Percentiles rank a stretch among this genome's conserved stretches.
These are phyloP conservation scores for Tricholoma furcatifolium DNA, from an alignment of 768 basidiomycete genomes.

Conservation along the genomic window DNA sequence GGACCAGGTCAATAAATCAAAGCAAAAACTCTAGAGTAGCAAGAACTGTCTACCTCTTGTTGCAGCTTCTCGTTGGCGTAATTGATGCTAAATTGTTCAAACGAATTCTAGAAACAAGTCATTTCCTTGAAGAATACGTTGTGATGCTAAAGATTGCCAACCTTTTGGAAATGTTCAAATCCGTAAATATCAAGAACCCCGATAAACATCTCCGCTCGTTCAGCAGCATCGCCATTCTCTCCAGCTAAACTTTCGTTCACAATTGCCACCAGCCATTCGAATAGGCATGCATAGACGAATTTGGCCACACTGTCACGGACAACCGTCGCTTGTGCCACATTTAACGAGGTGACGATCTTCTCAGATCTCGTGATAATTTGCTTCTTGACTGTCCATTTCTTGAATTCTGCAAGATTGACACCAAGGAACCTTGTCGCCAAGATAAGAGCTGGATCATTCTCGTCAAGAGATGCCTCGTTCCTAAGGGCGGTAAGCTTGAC, in stretches of 20 bases:
- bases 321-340: slow-evolving; percentile 84
- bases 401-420: slow-evolving; percentile 88
- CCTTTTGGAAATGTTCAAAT: slow-evolving; percentile 97
- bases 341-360: slow-evolving; percentile 90
- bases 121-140: background rate
- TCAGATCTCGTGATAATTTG: slow-evolving; percentile 93
- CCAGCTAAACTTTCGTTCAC: slow-evolving; percentile 97
- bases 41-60: slow-evolving; percentile 69
- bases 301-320: slow-evolving; percentile 97
- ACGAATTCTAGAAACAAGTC: slow-evolving; percentile 59
- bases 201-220: slow-evolving; percentile 96
- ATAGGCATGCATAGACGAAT: slow-evolving; percentile 97
- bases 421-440: slow-evolving; percentile 90
- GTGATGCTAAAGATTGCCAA: slow-evolving; percentile 20
- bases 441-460: slow-evolving; percentile 75
- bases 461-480: slow-evolving; percentile 81
- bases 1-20: slow-evolving; percentile 7
- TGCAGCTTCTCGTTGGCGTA: slow-evolving; percentile 99
- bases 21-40: background rate
- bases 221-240: slow-evolving; percentile 89
- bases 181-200: slow-evolving; percentile 98
- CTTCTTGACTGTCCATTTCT: slow-evolving; percentile 98
- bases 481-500: slow-evolving; percentile 84
- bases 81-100: slow-evolving; percentile 99
- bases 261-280: slow-evolving; percentile 97